These are phyloP conservation scores for Aegilops bicornis DNA, from an alignment of 176 grass and related monocot species.

Conservation along the genomic window DNA sequence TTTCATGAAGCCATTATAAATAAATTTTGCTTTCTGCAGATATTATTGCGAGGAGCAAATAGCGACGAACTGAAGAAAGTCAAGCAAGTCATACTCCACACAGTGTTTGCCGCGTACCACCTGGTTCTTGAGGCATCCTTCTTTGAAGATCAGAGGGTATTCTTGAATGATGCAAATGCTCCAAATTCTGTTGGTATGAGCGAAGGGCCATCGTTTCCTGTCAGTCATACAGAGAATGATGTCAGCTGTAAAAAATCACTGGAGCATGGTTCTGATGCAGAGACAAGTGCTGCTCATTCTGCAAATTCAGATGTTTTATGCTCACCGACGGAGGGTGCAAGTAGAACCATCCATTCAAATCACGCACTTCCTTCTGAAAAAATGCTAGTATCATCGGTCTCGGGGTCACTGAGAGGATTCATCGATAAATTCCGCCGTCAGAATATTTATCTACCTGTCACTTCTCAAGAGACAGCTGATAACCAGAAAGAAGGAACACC, in stretches of 20 bases:
- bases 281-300: not conserved
- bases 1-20: not conserved
- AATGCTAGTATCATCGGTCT: conserved; percentile 6
- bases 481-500: conserved; percentile 31
- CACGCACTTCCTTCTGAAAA: conserved; percentile 21
- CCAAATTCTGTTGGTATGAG: conserved; percentile 16
- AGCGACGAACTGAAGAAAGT: conserved; percentile 87
- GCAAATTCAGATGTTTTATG: not conserved
- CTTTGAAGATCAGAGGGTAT: conserved; percentile 84
- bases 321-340: not conserved
- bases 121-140: conserved; percentile 91
- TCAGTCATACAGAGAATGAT: conserved; percentile 21
- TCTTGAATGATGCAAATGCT: conserved; percentile 47
- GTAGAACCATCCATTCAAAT: not conserved
- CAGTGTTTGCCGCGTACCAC: conserved; percentile 91
- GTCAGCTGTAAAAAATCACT: conserved; percentile 4
- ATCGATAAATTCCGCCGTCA: conserved; percentile 26
- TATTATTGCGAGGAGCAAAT: conserved; percentile 72
- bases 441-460: conserved; percentile 54
- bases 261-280: not conserved
- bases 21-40: conserved; percentile 38
- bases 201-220: not conserved
- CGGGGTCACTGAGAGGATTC: conserved; percentile 31
- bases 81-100: conserved; percentile 81
- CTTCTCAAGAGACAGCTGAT: conserved; percentile 44